A percentile compares a stretch with the other conserved stretches of the same genome.
These are phyloP conservation scores for Pleurotus pulmonarius DNA, from an alignment of 768 basidiomycete species.

Conservation along the genomic window DNA sequence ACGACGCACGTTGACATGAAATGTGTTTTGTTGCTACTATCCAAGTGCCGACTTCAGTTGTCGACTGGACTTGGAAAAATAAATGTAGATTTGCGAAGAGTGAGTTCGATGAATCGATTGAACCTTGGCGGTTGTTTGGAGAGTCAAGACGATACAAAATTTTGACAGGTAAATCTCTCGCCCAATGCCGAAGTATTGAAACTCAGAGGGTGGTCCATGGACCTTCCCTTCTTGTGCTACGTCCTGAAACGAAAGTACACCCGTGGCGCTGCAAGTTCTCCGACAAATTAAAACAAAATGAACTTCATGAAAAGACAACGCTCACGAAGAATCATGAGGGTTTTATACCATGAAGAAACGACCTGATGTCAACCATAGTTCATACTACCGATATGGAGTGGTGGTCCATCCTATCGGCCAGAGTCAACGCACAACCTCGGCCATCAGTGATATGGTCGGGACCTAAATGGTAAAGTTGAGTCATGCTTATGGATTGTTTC, in stretches of 20 bases:
- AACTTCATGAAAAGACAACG: too few species aligned
- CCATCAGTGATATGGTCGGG: too few species aligned
- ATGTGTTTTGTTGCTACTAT: constrained; percentile 24
- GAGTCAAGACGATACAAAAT: constrained; percentile 1
- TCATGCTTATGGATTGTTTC: too few species aligned
- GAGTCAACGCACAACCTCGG: too few species aligned
- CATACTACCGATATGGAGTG: too few species aligned
- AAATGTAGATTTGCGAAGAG: constrained; percentile 10
- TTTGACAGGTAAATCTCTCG: constrained; percentile 8
- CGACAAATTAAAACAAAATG: too few species aligned
- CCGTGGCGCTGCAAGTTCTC: neutral
- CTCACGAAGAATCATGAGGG: too few species aligned
- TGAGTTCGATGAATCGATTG: constrained; percentile 6
- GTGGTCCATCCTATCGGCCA: too few species aligned
- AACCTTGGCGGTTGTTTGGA: constrained; percentile 8
- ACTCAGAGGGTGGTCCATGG: constrained; percentile 1
- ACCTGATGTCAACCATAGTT: too few species aligned
- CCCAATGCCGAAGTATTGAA: neutral
- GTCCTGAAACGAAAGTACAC: constrained; percentile 4
- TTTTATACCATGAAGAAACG: too few species aligned
- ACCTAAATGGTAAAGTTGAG: too few species aligned
- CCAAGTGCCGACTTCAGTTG: constrained; percentile 37
- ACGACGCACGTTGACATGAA: constrained; percentile 48
- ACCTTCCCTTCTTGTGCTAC: constrained; percentile 1
- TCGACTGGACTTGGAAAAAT: constrained; percentile 30